These are phyloP conservation scores for Nasturtium officinale DNA, from an alignment of 345 rosid genomes.

Conservation along the genomic window DNA sequence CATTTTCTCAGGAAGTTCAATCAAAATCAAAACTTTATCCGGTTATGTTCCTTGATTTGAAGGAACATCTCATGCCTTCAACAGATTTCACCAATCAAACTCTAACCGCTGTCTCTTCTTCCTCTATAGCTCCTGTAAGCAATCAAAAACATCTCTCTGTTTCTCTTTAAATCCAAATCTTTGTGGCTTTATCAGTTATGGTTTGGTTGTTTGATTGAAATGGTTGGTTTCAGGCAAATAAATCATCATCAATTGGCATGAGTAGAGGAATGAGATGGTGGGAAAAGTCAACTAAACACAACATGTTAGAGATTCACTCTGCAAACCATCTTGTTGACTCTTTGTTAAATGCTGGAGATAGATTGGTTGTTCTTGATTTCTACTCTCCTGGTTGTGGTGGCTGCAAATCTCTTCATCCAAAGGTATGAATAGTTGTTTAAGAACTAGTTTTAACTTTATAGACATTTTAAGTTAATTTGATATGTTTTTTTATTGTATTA, in stretches of 20 bases:
- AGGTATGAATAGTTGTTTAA: constrained; percentile 44
- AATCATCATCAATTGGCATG: constrained; percentile 47
- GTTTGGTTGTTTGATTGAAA: neutral
- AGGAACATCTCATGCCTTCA: constrained; percentile 42
- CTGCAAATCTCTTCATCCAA: constrained; percentile 83
- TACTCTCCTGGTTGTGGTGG: constrained; percentile 89
- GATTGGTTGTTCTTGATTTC: constrained; percentile 64
- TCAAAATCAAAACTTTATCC: constrained; percentile 42
- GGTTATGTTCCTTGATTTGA: constrained; percentile 41
- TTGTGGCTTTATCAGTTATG: neutral
- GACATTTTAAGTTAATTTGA: neutral
- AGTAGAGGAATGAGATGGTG: constrained; percentile 71
- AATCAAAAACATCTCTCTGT: neutral
- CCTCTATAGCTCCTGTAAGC: constrained; percentile 44
- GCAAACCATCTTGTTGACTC: constrained; percentile 65
- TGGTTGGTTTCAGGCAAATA: constrained; percentile 46
- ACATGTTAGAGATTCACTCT: constrained; percentile 69
- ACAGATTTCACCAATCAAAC: constrained; percentile 42
- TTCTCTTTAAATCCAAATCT: neutral
- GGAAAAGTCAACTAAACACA: constrained; percentile 63
- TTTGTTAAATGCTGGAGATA: constrained; percentile 60
- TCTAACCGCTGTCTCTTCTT: constrained; percentile 36
- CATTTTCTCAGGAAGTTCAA: constrained; percentile 24
- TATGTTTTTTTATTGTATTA: neutral
- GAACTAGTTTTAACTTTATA: neutral